Conservation (phyloP, 2,329 filamentous ascomycete species). For the Cladosporium austrohemisphaericum region DNA sequence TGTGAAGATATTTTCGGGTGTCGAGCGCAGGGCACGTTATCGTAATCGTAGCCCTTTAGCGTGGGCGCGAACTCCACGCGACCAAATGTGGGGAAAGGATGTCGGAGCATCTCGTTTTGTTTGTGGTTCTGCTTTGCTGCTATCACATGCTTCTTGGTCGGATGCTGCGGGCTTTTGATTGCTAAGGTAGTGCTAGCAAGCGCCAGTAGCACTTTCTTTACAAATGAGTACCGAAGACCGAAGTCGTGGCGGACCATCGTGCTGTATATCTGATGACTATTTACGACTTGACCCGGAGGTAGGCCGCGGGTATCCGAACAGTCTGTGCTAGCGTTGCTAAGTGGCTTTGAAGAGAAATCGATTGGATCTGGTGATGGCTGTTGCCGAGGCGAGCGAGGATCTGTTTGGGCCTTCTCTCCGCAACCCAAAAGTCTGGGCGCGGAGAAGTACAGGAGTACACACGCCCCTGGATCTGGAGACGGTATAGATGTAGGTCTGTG, state of each 20-base stretch:
- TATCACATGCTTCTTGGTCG: not conserved
- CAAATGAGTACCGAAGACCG: not conserved
- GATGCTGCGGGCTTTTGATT: not conserved
- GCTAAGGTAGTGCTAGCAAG: not conserved
- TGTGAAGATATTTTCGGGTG: too few species aligned
- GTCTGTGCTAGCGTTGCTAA: slow-evolving; percentile 4
- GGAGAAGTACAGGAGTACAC: not conserved
- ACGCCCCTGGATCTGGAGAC: not conserved
- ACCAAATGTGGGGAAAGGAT: not conserved
- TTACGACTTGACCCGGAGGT: not conserved
- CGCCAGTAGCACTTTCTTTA: not conserved
- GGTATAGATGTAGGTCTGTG: not conserved
- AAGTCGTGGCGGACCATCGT: not conserved
- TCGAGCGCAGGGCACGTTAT: slow-evolving; percentile 2
- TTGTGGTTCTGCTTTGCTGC: not conserved
- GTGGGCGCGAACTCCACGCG: not conserved
- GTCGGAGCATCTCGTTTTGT: slow-evolving; percentile 7
- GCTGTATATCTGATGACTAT: not conserved
- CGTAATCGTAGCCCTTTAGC: not conserved
- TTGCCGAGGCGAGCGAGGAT: slow-evolving; percentile 11
- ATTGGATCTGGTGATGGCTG: slow-evolving; percentile 3
- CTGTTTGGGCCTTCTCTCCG: slow-evolving; percentile 7
- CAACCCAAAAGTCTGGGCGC: slow-evolving; percentile 11
- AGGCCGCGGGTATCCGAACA: slow-evolving; percentile 12
- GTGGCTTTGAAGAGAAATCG: not conserved